Evolutionary conservation across 2,329 filamentous ascomycete species (phyloP).

Genomic region (Lachnellula hyalina): DNA sequence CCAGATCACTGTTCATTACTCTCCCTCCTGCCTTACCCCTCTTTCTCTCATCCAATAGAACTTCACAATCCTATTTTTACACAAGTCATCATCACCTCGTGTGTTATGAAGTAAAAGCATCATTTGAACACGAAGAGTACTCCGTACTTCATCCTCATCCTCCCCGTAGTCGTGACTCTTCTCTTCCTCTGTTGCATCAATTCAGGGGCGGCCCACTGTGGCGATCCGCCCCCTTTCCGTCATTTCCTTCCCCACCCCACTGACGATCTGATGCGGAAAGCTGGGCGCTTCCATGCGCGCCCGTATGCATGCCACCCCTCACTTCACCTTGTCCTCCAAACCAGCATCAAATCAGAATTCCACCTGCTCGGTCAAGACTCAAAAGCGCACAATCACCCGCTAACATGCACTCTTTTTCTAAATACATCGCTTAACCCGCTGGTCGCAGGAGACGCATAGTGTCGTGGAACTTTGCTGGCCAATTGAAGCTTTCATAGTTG

Average conservation of each 20-base stretch:
- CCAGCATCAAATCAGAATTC: neutral
- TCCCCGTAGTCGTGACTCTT: neutral
- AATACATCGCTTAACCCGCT: neutral
- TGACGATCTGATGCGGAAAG: neutral
- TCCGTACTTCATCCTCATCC: neutral
- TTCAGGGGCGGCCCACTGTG: neutral
- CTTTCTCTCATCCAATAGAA: neutral
- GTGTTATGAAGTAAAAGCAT: neutral
- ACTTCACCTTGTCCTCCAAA: neutral
- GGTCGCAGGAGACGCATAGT: neutral
- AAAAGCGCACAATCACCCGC: neutral
- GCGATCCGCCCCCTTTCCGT: neutral
- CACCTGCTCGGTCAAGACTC: neutral
- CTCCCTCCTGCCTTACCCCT: neutral
- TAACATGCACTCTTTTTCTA: neutral
- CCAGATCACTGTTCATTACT: neutral
- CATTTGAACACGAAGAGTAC: neutral
- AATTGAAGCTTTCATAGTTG: neutral
- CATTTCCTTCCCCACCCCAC: neutral
- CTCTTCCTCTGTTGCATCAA: neutral
- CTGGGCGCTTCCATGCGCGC: neutral
- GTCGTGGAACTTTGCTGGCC: conserved; percentile 2
- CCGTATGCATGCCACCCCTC: neutral
- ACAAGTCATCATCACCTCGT: neutral
- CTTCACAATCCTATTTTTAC: too few species aligned